A percentile compares a stretch with the other conserved stretches of the same genome.
Conservation (phyloP, 768 basidiomycete genomes). For the Rhodotorula kratochvilovae region DNA sequence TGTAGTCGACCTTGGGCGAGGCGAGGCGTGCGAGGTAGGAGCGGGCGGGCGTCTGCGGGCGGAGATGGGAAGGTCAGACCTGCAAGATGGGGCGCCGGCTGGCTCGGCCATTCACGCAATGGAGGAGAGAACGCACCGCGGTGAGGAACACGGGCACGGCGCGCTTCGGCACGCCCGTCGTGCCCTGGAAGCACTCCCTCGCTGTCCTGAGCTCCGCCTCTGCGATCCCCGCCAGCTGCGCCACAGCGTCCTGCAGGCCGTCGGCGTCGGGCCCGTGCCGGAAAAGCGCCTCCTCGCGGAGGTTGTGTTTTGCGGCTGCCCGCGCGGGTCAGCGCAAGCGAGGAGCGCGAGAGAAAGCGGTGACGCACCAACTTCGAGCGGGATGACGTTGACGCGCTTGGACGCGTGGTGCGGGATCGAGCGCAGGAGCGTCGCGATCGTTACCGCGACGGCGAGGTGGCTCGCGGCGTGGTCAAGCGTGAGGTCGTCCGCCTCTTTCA, state of each 20-base stretch:
- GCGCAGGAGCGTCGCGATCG: constrained; percentile 29
- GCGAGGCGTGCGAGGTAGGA: constrained; percentile 27
- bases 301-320: constrained; percentile 15
- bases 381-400: constrained; percentile 31
- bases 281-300: constrained; percentile 33
- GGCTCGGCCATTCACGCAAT: no score
- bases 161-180: constrained; percentile 24
- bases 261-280: constrained; percentile 18
- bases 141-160: constrained; percentile 28
- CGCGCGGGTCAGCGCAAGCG: accelerated
- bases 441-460: constrained; percentile 32
- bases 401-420: constrained; percentile 34
- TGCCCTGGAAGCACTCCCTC: constrained; percentile 30
- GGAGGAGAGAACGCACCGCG: constrained; percentile 10
- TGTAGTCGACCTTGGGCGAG: constrained; percentile 14
- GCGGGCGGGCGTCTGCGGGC: constrained; percentile 22
- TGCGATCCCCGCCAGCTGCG: constrained; percentile 36
- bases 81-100: no score
- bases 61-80: no score
- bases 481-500: constrained; percentile 29
- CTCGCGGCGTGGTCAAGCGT: constrained; percentile 36
- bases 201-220: constrained; percentile 34
- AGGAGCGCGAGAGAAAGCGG: no score
- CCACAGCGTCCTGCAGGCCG: constrained; percentile 32
- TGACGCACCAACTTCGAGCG: constrained; percentile 33